Evolutionary conservation across 768 basidiomycete species (phyloP), one percentile per base, ranked within the genome.

Genomic region (Rhodotorula graminis): DNA sequence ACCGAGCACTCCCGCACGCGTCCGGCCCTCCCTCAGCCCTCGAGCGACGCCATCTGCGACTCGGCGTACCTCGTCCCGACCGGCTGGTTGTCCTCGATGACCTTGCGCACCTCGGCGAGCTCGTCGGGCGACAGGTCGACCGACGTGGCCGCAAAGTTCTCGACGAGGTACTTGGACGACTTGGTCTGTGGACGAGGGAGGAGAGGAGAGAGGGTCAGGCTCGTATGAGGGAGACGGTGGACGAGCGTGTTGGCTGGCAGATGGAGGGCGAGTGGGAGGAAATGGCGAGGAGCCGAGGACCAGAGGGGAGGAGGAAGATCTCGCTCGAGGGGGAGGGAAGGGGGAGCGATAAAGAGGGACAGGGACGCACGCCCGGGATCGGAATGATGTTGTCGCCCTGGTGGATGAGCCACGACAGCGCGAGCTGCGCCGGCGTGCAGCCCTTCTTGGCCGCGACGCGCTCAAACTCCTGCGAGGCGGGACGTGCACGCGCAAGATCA

Each of bases 71-170:
- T 80, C 15, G 70, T 79, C 6, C 84, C 84, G 65, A 81, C 81
- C 31, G 84, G 79, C 9, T 80, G 78, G 58, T 81, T 77, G 23
- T 74, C 78, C 29, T 82, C 78, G 57, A 85, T 76, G 44, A 84
- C 77, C 55, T 80, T 73, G 56, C 84, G 79, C 55, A 87, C 80
- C 57, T 82, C 81, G 66, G 79, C 76, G 55, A 82, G 49, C 57
- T 87, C 87, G 19, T 80, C 78, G 4, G 80, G 74, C 23, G 81
- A 79, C 53, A 88, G 80, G 44, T 76, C 79, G 33, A 87, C 75
- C 49, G 84, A 79, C 31, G 82, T 81, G 3, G 83, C 83, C 23
- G 78, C 77, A 53, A 84, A 80, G 70, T 86, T 86, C 77, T 87
- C 85, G 25, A 85, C 84, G 46, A 85, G 82, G 3, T 82, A 79